Evolutionary conservation across 768 basidiomycete genomes (phyloP).

Genomic region (Serpula lacrymans): DNA sequence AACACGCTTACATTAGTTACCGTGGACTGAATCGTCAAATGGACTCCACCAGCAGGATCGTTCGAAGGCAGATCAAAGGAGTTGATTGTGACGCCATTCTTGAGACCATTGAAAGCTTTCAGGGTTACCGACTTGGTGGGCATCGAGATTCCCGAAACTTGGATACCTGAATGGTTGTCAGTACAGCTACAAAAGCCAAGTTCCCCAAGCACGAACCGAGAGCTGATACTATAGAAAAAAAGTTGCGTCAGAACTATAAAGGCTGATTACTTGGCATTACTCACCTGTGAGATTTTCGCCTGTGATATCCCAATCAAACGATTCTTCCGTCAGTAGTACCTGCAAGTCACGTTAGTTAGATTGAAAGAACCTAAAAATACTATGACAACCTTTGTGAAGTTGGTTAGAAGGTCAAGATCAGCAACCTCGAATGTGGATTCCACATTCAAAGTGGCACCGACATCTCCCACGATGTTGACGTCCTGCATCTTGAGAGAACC

Average conservation of each 20-base stretch:
- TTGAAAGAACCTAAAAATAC: background rate
- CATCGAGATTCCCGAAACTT: conserved; percentile 52
- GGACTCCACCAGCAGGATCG: conserved; percentile 70
- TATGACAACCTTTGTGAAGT: conserved; percentile 55
- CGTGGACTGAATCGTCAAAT: conserved; percentile 59
- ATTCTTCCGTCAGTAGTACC: conserved; percentile 58
- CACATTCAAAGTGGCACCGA: conserved; percentile 57
- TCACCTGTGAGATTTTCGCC: conserved; percentile 60
- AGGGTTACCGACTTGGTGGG: conserved; percentile 56
- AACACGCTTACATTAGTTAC: conserved; percentile 50
- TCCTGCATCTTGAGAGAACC: conserved; percentile 61
- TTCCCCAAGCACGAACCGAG: conserved; percentile 40
- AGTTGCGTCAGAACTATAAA: conserved; percentile 10
- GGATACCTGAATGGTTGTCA: conserved; percentile 41
- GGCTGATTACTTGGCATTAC: conserved; percentile 6
- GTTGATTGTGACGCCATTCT: conserved; percentile 58
- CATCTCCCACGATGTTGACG: conserved; percentile 55
- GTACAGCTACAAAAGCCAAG: background rate
- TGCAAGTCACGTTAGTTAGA: conserved; percentile 13
- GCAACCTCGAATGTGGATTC: conserved; percentile 56
- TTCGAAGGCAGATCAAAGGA: conserved; percentile 69
- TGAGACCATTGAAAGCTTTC: conserved; percentile 68
- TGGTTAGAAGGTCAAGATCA: conserved; percentile 52
- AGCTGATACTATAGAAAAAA: conserved; percentile 43
- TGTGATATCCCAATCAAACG: conserved; percentile 68